phyloP scores from a whole-genome alignment of 768 basidiomycete genomes.

The Agaricus blazei region DNA sequence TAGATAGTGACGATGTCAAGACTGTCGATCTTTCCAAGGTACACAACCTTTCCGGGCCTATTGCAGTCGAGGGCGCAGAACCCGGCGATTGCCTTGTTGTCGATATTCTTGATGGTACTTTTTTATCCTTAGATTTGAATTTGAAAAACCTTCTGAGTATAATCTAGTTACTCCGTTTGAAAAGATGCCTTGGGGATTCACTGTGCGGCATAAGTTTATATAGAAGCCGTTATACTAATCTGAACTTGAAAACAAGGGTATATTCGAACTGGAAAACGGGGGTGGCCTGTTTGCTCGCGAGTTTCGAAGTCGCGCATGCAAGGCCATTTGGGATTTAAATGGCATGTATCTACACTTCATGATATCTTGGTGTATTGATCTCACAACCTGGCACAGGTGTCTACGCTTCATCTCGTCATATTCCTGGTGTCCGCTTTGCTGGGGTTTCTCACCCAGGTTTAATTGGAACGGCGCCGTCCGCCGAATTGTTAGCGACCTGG shows the following conservation, averaged over 20 bases:
- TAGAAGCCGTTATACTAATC: background rate
- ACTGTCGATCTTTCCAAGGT: slow-evolving; percentile 60
- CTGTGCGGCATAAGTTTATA: slow-evolving; percentile 31
- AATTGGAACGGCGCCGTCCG: slow-evolving; percentile 72
- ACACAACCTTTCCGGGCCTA: slow-evolving; percentile 74
- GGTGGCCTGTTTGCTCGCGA: slow-evolving; percentile 68
- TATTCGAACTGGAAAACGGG: slow-evolving; percentile 70
- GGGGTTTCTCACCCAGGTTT: slow-evolving; percentile 75
- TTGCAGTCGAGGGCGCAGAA: slow-evolving; percentile 70
- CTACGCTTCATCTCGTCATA: slow-evolving; percentile 70
- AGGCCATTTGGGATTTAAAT: slow-evolving; percentile 80
- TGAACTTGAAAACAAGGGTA: slow-evolving; percentile 38
- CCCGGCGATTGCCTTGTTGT: slow-evolving; percentile 79
- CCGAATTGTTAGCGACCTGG: slow-evolving; percentile 70
- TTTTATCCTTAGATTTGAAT: background rate
- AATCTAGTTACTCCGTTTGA: slow-evolving; percentile 58
- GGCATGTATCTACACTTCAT: slow-evolving; percentile 25
- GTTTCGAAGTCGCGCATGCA: slow-evolving; percentile 66
- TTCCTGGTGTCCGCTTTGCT: slow-evolving; percentile 76
- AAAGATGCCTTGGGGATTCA: slow-evolving; percentile 81
- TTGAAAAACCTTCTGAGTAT: background rate
- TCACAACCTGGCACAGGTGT: slow-evolving; percentile 35
- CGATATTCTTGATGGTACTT: slow-evolving; percentile 69
- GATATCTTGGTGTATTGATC: too few relatives aligned
- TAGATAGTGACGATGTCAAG: slow-evolving; percentile 64